phyloP scores from a whole-genome alignment of 495 filamentous ascomycete species.

The Mytilinidion resinicola region DNA sequence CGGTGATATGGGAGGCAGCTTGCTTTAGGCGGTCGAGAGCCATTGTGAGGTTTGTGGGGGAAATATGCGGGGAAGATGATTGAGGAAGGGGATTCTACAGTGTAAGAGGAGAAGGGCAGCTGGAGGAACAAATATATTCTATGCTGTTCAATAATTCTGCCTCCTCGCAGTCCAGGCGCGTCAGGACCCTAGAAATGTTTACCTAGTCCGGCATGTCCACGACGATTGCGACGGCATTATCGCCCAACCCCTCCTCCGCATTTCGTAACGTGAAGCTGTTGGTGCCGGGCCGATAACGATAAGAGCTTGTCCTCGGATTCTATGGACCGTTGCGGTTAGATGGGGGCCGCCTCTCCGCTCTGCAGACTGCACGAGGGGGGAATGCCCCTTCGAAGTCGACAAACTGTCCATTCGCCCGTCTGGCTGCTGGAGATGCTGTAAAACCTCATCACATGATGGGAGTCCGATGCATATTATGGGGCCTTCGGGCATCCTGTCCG shows the following conservation, averaged over 20 bases:
- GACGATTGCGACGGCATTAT: not conserved
- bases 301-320: not conserved
- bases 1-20: slow-evolving; percentile 58
- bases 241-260: not conserved
- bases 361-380: not conserved
- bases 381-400: no score
- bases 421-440: no score
- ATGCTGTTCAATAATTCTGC: not conserved
- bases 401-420: no score
- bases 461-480: no score
- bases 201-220: not conserved
- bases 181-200: not conserved
- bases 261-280: not conserved
- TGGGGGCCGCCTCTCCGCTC: not conserved
- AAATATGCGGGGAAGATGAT: not conserved
- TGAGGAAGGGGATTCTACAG: not conserved
- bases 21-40: slow-evolving; percentile 64
- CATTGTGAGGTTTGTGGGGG: slow-evolving; percentile 39
- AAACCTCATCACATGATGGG: no score
- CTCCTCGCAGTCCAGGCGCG: not conserved
- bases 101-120: not conserved
- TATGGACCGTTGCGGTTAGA: not conserved
- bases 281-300: not conserved
- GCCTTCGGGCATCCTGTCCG: no score
- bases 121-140: not conserved